Evolutionary conservation across 768 basidiomycete genomes (phyloP), one percentile per base, ranked within the genome.

Genomic region (Mycena galopus): DNA sequence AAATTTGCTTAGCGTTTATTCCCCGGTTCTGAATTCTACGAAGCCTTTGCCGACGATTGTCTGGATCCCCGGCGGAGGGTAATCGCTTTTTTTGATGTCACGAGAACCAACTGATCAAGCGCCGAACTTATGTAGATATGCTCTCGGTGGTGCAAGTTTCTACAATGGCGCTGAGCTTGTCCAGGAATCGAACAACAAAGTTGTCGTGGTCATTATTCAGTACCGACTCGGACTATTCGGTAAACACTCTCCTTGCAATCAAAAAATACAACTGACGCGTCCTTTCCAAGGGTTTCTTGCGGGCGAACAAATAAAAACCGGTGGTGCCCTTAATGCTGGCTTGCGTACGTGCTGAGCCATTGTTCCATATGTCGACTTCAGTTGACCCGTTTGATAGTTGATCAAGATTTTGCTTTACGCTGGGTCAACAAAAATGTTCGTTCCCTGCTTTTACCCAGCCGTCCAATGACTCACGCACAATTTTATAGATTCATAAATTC

Each of bases 321-420:
- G 79, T 11, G 88, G 88, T 9, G 82, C 72, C 3, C 73, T 87
- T 65, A 89, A 89, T 53, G 87, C 85, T 17, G 88, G 88, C 23
- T 74, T 89, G 58, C 77, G 88, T 88, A 66, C 63, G 85, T 81
- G 29, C 16, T 33, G 7, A 23, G 23, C 12, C 50, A 5, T 27
- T 39, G 27, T 39, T 68, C 9, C 42, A 30, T 42, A n/a, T 0
- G 7, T 27, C 2, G 12, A 32, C 21, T 44, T 5, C 32, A 21
- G 19, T 29, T 67, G 10, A 67, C 57, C 27, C 27, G 9, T 53
- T 16, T 39, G 33, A 14, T 19, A 86, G 85, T 86, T 69, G 86
- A 87, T 64, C 85, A 87, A 73, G 79, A 85, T 44, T 84, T 84
- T 71, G 85, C 85, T 23, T 67, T 86, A 21, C 69, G 78, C 61